Evolutionary conservation across 2,329 filamentous ascomycete genomes (phyloP).

Genomic region (Exophiala oligosperma): DNA sequence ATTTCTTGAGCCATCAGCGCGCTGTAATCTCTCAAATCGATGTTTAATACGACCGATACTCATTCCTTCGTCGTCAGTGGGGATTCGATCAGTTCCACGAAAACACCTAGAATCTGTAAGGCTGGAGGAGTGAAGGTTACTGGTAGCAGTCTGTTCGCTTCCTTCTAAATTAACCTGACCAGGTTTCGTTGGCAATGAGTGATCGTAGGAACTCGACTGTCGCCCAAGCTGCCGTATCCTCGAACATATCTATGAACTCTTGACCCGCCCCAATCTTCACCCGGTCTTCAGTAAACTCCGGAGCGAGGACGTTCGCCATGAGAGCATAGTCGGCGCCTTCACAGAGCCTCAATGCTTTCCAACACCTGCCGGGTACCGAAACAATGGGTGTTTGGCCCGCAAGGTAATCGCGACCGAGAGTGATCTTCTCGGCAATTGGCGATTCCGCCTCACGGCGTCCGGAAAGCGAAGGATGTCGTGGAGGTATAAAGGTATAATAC

Average conservation of each 20-base stretch:
- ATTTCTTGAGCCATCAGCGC: neutral
- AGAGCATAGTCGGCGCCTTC: neutral
- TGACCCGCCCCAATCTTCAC: neutral
- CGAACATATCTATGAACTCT: neutral
- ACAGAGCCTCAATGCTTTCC: neutral
- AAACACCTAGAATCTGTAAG: too few species aligned
- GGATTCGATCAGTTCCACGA: too few species aligned
- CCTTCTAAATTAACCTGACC: neutral
- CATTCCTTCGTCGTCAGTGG: too few species aligned
- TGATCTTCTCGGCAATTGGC: neutral
- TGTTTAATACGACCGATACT: too few species aligned
- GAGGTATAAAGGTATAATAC: constrained; percentile 1
- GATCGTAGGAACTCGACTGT: neutral
- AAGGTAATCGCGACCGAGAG: neutral
- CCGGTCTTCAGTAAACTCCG: neutral
- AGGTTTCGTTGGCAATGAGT: neutral
- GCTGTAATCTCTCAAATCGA: too few species aligned
- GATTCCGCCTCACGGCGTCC: neutral
- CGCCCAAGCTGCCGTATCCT: neutral
- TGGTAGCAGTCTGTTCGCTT: neutral
- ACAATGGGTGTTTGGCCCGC: neutral
- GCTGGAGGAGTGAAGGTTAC: too few species aligned
- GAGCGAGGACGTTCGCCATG: neutral
- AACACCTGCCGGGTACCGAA: neutral
- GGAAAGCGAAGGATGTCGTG: neutral